Evolutionary conservation across 805 yeast genomes (phyloP), one percentile per base, ranked within the genome.

Genomic region (Metschnikowia orientalis): DNA sequence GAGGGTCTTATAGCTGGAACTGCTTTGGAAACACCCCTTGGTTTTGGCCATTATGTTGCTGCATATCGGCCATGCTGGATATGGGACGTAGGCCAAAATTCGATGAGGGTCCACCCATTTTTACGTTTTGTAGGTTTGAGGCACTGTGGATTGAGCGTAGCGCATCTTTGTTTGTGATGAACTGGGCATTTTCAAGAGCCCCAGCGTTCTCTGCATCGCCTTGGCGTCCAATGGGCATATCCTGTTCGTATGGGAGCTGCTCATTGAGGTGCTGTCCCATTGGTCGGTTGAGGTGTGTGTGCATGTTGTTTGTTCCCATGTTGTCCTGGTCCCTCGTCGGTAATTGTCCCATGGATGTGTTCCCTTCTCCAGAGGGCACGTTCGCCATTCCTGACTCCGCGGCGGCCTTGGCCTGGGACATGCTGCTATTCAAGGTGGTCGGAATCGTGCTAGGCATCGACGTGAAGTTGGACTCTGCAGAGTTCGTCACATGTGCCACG

Each of bases 401-500:
- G 26, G 23, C 32, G 11, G 12, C 11, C 10, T 22, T 22, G 7
- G 32, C 3, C 14, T 9, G 32, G 9, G 14, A 13, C 7, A 29
- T 29, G 12, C 20, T 12, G 15, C 37, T 38, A 35, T 56, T 48
- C 28, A 61, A 41, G n/a, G 64, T 59, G 9, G 69, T 61, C 4
- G 69, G 69, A 5, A 64, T 54, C 5, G 67, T 61, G 32, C 61
- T 56, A 16, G 69, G 67, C 21, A 61, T 54, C 6, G 67, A 46
- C 6, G 57, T 44, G 18, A 46, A 41, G 35, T 50, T 53, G 5
- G 40, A 37, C 20, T 43, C 56, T 5, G 42, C 36, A 12, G 48
- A 47, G 11, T 51, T 51, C 4, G 57, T 51, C 2, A 54, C 36
- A 32, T 53, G 59, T 0, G 59, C 53, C 4, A 56, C 45, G 25